phyloP scores from a whole-genome alignment of 495 filamentous ascomycete species.

The Chaetomidium leptoderma region DNA sequence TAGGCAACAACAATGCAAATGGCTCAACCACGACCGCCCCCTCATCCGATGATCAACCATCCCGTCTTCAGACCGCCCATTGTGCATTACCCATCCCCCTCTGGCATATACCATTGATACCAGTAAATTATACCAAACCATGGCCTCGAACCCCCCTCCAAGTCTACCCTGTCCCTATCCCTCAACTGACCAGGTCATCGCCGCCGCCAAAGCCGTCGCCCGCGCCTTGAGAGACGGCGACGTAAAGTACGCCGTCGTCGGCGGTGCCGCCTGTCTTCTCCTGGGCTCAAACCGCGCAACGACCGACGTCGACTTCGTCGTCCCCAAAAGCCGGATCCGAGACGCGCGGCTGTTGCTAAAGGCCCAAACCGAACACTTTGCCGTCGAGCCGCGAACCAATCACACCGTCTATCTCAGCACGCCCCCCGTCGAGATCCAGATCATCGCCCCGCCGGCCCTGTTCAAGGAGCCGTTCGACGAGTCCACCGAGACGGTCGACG shows the following conservation, averaged over 20 bases:
- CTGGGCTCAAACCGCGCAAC: neutral
- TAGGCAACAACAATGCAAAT: no score
- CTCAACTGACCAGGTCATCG: neutral
- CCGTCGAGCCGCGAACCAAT: neutral
- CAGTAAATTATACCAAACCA: no score
- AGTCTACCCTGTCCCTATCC: no score
- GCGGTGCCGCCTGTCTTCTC: constrained; percentile 1
- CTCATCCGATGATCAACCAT: no score
- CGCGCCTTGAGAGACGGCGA: neutral
- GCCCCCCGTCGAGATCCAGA: neutral
- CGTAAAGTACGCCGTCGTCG: neutral
- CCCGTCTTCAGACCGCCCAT: no score
- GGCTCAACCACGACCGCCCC: no score
- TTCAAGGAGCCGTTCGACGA: constrained; percentile 9
- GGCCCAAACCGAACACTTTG: neutral
- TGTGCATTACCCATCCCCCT: no score
- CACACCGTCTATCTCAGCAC: neutral
- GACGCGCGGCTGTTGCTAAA: neutral
- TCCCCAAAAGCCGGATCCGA: neutral
- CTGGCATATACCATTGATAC: no score
- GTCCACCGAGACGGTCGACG: neutral
- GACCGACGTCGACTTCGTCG: constrained; percentile 4
- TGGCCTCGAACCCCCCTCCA: no score
- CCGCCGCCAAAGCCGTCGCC: neutral
- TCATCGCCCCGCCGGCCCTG: constrained; percentile 3